These are phyloP conservation scores for Nepenthes alata DNA, from an alignment of 179 eudicot genomes.

Conservation along the genomic window DNA sequence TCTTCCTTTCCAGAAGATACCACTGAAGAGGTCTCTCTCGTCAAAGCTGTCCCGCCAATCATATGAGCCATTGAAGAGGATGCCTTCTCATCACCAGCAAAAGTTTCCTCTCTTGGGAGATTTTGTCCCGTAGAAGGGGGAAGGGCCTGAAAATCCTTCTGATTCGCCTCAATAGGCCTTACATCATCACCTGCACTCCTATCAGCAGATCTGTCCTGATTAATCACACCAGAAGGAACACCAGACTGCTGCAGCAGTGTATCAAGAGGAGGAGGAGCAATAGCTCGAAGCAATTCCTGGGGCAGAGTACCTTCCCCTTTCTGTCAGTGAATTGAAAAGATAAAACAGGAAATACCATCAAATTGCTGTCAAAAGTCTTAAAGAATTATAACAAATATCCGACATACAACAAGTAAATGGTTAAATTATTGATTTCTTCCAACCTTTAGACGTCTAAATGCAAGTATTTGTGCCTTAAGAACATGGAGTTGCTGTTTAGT, in stretches of 20 bases:
- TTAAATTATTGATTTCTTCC: conserved; percentile 4
- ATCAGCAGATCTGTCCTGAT: conserved; percentile 38
- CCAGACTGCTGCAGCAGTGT: conserved; percentile 39
- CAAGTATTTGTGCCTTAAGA: conserved; percentile 96
- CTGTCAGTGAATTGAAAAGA: conserved; percentile 25
- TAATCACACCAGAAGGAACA: conserved; percentile 31
- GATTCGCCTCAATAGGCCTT: conserved; percentile 35
- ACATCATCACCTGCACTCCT: conserved; percentile 36
- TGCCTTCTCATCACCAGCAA: conserved; percentile 45
- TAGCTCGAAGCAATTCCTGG: conserved; percentile 74
- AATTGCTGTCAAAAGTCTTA: neutral
- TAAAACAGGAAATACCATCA: neutral
- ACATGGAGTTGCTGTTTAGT: conserved; percentile 90
- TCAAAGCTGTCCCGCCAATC: conserved; percentile 22
- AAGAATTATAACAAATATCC: conserved; percentile 3
- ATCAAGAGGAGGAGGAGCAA: conserved; percentile 79
- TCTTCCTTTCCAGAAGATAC: conserved; percentile 55
- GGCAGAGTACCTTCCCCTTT: conserved; percentile 93
- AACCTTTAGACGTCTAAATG: conserved; percentile 91
- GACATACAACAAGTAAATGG: neutral
- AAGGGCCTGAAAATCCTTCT: conserved; percentile 36
- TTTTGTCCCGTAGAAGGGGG: conserved; percentile 24
- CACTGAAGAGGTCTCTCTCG: conserved; percentile 37
- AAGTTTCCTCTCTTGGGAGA: conserved; percentile 37
- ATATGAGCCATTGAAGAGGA: conserved; percentile 17